Base-by-base conservation (phyloP, 1,284 basidiomycete species). In the Pascua guehoae region DNA sequence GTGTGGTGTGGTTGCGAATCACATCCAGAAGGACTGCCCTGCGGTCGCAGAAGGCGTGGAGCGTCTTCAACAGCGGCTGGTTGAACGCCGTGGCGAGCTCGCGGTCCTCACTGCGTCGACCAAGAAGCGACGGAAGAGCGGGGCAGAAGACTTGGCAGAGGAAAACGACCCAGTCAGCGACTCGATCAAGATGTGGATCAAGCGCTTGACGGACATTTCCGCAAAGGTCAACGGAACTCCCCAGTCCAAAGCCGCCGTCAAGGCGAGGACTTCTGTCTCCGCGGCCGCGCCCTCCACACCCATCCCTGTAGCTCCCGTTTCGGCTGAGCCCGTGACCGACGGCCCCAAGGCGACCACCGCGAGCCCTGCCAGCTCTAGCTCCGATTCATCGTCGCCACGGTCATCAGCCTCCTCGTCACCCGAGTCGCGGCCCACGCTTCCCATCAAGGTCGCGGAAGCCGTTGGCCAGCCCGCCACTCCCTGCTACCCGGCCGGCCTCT, bases 1-100 rank as follows among this genome's bases (percentile, higher is more conserved):
- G 24, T 32, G 24, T 7, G 24, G 24, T 32, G 24, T 32, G 24
- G 24, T 32, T 7, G 57, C 61, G 0, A 12, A 41, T n/a, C 69
- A 71, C 51, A 44, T 67, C 0, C 65, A 70, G 48, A 65, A 67
- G 17, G 62, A 69, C 38, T 73, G 71, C 54, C 66, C 70, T 0
- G 44, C 47, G 5, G 69, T 72, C 41, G 59, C 61, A 40, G 56
- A 43, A 8, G 70, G 70, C 16, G 41, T 64, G 9, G 61, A 61
- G 7, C 43, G 43, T 17, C 59, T 72, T 9, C 32, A 54, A 24
- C 43, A 50, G 16, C 41, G 68, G 1, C 53, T 68, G 9, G 54
- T 48, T 10, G 53, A 59, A 16, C 57, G 63, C 11, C 55, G 44
- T 4, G 24, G 32, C 8, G 49, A 56, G 17, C 52, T 57, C 9